A percentile compares a stretch with the other conserved stretches of the same genome.
Evolutionary conservation across 2,329 filamentous ascomycete species (phyloP).

Genomic region (Calonectria henricotiae): DNA sequence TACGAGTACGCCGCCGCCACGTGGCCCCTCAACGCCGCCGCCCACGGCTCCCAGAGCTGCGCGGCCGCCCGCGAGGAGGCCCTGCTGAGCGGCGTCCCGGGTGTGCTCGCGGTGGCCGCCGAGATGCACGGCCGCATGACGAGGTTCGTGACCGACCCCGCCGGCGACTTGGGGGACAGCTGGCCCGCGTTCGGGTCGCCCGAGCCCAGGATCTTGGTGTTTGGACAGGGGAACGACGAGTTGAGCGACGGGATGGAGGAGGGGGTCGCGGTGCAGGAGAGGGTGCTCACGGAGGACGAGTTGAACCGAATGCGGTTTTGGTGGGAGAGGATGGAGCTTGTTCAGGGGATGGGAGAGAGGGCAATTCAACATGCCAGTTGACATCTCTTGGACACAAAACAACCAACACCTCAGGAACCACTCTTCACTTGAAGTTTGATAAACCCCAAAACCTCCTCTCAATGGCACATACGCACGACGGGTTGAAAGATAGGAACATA

Average conservation of each 20-base stretch:
- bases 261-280: conserved; percentile 64
- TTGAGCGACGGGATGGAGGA: conserved; percentile 56
- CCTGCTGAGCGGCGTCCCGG: conserved; percentile 55
- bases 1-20: conserved; percentile 74
- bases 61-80: conserved; percentile 63
- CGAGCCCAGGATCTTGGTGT: conserved; percentile 67
- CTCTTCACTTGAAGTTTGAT: too few species aligned
- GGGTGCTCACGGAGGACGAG: conserved; percentile 63
- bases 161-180: conserved; percentile 43
- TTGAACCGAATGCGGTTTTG: conserved; percentile 72
- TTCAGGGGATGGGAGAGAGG: conserved; percentile 49
- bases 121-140: conserved; percentile 65
- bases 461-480: background rate
- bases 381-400: background rate
- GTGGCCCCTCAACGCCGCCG: conserved; percentile 58
- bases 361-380: background rate
- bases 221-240: conserved; percentile 75
- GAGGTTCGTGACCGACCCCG: conserved; percentile 55
- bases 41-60: conserved; percentile 66
- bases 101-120: conserved; percentile 59
- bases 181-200: conserved; percentile 63
- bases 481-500: background rate
- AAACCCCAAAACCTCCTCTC: background rate
- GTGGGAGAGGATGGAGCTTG: conserved; percentile 68
- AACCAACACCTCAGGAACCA: background rate